phyloP scores from a whole-genome alignment of 1,284 basidiomycete genomes.

The Leccinum pachyderme region DNA sequence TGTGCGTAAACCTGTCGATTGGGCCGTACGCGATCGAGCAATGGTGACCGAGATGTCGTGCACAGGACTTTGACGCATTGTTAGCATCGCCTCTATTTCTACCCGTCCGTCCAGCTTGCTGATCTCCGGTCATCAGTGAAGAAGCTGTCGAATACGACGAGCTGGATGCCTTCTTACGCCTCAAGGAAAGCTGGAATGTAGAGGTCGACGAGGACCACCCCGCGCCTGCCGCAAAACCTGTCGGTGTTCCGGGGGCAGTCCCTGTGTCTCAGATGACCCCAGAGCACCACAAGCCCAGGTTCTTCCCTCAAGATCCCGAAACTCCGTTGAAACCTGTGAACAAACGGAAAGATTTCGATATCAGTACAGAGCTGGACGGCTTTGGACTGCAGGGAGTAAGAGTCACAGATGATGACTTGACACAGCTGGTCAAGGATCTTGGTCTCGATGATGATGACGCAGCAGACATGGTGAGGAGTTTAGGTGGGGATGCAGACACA shows the following conservation, averaged over 20 bases:
- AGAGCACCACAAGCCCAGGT: slow-evolving; percentile 58
- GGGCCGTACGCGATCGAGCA: not conserved
- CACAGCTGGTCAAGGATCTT: slow-evolving; percentile 64
- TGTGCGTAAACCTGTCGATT: slow-evolving; percentile 35
- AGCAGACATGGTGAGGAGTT: slow-evolving; percentile 61
- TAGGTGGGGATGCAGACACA: slow-evolving; percentile 34
- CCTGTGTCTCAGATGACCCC: slow-evolving; percentile 77
- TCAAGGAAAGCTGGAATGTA: slow-evolving; percentile 65
- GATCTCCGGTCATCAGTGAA: slow-evolving; percentile 48
- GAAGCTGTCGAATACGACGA: slow-evolving; percentile 77
- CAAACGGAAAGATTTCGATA: slow-evolving; percentile 56
- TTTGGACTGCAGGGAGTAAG: slow-evolving; percentile 73
- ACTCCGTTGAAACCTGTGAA: slow-evolving; percentile 55
- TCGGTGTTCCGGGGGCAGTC: slow-evolving; percentile 76
- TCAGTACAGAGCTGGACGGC: slow-evolving; percentile 62
- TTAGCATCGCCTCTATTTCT: slow-evolving; percentile 30
- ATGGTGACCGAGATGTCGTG: slow-evolving; percentile 2
- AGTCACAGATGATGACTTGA: slow-evolving; percentile 72
- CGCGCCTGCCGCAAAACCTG: slow-evolving; percentile 49
- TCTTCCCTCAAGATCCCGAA: slow-evolving; percentile 46
- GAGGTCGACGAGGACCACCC: slow-evolving; percentile 54
- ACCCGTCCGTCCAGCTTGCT: slow-evolving; percentile 9
- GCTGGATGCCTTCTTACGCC: slow-evolving; percentile 66
- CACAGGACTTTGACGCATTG: slow-evolving; percentile 58
- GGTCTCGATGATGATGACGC: slow-evolving; percentile 74